These are phyloP conservation scores for Leccinum uliginosum DNA, from an alignment of 768 basidiomycete species.

Conservation along the genomic window DNA sequence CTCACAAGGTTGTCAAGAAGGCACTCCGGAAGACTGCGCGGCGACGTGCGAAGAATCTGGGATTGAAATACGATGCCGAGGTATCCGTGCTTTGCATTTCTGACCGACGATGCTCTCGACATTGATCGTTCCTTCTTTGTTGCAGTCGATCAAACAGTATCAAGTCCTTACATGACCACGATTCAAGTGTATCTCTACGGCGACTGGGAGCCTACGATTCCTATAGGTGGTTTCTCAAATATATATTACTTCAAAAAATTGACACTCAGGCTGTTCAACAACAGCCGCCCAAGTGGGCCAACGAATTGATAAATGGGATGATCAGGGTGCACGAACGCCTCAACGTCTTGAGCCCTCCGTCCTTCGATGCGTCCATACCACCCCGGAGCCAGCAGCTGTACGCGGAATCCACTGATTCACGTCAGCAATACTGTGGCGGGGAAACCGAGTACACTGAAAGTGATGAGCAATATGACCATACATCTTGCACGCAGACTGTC, in stretches of 20 bases:
- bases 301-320: slow-evolving; percentile 69
- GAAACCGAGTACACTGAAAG: slow-evolving; percentile 32
- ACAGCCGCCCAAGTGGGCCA: slow-evolving; percentile 74
- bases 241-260: background rate
- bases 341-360: slow-evolving; percentile 49
- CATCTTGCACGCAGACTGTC: slow-evolving; percentile 62
- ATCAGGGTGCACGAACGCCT: slow-evolving; percentile 70
- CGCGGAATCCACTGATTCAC: slow-evolving; percentile 29
- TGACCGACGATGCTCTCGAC: background rate
- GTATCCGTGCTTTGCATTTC: slow-evolving; percentile 31
- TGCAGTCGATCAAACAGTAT: slow-evolving; percentile 70
- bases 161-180: slow-evolving; percentile 65
- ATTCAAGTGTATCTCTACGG: slow-evolving; percentile 52
- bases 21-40: slow-evolving; percentile 76
- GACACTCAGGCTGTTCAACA: slow-evolving; percentile 29
- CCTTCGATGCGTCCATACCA: slow-evolving; percentile 28
- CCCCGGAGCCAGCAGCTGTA: slow-evolving; percentile 31
- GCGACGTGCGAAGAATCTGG: slow-evolving; percentile 72
- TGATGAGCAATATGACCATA: slow-evolving; percentile 55
- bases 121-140: background rate
- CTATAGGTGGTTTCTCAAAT: slow-evolving; percentile 19
- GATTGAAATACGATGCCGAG: slow-evolving; percentile 76
- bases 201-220: slow-evolving; percentile 34
- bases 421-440: slow-evolving; percentile 28
- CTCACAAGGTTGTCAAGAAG: slow-evolving; percentile 73